phyloP scores from a whole-genome alignment of 2,329 filamentous ascomycete genomes.

The Fusarium citri region DNA sequence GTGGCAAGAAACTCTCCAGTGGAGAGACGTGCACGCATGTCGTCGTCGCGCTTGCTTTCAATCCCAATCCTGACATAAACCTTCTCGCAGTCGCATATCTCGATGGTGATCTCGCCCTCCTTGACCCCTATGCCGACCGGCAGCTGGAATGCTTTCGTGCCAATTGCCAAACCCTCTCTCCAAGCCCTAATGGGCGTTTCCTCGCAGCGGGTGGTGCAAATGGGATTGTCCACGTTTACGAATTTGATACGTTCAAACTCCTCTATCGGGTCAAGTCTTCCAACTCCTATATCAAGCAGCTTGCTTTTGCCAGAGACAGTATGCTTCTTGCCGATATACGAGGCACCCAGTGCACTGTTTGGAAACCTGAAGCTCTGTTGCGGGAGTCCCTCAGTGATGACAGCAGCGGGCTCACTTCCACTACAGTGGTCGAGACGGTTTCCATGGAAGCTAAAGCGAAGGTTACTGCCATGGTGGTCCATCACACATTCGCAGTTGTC shows the following conservation, averaged over 20 bases:
- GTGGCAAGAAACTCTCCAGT: slow-evolving; percentile 48
- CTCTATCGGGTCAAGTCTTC: slow-evolving; percentile 27
- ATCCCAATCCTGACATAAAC: slow-evolving; percentile 48
- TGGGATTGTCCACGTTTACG: slow-evolving; percentile 47
- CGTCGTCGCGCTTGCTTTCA: slow-evolving; percentile 50
- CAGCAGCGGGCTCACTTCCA: slow-evolving; percentile 40
- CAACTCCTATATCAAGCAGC: slow-evolving; percentile 46
- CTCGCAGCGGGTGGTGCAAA: slow-evolving; percentile 44
- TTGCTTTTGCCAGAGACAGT: slow-evolving; percentile 50
- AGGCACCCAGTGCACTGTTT: slow-evolving; percentile 52
- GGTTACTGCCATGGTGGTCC: slow-evolving; percentile 47
- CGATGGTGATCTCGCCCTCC: slow-evolving; percentile 49
- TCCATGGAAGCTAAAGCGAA: slow-evolving; percentile 42
- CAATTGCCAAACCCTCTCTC: slow-evolving; percentile 48
- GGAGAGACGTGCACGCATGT: slow-evolving; percentile 49
- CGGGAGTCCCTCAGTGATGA: slow-evolving; percentile 45
- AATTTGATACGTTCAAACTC: slow-evolving; percentile 46
- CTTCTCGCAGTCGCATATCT: slow-evolving; percentile 49
- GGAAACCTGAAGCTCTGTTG: slow-evolving; percentile 50
- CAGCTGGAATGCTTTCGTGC: slow-evolving; percentile 44
- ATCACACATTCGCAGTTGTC: slow-evolving; percentile 42
- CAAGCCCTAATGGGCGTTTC: slow-evolving; percentile 47
- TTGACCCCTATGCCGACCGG: slow-evolving; percentile 47
- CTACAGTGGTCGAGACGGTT: slow-evolving; percentile 40
- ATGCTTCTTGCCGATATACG: slow-evolving; percentile 52